Percentiles rank a stretch among this genome's conserved stretches.
phyloP scores from a whole-genome alignment of 2,329 filamentous ascomycete genomes.

The Exophiala sp. region DNA sequence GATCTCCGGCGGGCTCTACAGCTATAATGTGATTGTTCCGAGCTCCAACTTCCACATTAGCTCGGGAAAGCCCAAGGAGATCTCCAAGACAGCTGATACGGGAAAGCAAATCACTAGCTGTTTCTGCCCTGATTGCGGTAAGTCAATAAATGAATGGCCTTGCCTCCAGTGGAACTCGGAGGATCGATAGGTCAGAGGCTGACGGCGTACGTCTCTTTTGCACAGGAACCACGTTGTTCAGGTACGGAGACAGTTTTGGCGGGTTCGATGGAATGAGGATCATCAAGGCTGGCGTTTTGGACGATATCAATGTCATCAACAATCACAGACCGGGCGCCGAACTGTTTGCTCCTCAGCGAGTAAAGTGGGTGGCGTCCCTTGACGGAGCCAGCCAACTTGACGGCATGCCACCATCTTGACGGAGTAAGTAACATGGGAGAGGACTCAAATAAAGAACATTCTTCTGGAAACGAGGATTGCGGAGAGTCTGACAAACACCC shows the following conservation, averaged over 20 bases:
- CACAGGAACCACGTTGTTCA: conserved; percentile 28
- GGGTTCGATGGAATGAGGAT: conserved; percentile 31
- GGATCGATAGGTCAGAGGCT: too few species aligned
- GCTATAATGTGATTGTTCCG: conserved; percentile 33
- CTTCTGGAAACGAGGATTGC: too few species aligned
- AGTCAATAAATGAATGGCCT: too few species aligned
- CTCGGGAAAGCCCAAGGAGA: conserved; percentile 33
- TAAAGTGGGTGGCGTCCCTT: conserved; percentile 16
- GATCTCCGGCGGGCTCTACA: conserved; percentile 32
- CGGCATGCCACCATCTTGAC: conserved; percentile 10
- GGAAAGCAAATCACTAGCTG: conserved; percentile 35
- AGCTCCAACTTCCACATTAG: conserved; percentile 30
- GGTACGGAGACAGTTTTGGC: conserved; percentile 28
- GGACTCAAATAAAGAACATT: too few species aligned
- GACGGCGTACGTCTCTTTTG: not conserved
- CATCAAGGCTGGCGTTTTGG: conserved; percentile 36
- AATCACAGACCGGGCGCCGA: conserved; percentile 32
- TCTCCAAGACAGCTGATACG: conserved; percentile 35
- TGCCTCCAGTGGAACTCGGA: too few species aligned
- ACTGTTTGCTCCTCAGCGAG: conserved; percentile 29
- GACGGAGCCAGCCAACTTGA: conserved; percentile 21
- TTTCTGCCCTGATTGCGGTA: conserved; percentile 37
- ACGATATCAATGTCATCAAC: conserved; percentile 32
- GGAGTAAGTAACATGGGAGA: too few species aligned
- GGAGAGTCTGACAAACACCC: too few species aligned